Percentiles rank a stretch among this genome's conserved stretches.
Conservation (phyloP, 345 rosid genomes). For the Eucalyptus rudis region DNA sequence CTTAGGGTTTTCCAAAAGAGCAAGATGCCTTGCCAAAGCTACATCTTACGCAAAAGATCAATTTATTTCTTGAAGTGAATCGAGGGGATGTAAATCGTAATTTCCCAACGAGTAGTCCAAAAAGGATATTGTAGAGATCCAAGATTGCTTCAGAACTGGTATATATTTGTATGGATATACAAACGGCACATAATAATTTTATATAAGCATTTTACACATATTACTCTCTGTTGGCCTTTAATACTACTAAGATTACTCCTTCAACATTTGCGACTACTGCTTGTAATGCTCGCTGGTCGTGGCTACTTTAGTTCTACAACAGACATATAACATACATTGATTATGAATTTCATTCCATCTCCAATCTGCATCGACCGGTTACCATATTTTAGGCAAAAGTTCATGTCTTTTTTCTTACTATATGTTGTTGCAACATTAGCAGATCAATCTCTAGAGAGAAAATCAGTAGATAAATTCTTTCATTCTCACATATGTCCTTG, state of each 20-base stretch:
- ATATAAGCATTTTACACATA: background rate
- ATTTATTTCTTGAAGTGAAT: background rate
- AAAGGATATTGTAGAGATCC: background rate
- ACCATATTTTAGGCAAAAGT: background rate
- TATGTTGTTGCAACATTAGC: background rate
- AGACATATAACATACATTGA: background rate
- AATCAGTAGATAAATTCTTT: slow-evolving; percentile 5
- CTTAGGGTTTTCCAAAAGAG: background rate
- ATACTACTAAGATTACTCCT: background rate
- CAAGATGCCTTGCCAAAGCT: background rate
- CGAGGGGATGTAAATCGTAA: background rate
- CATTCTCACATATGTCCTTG: slow-evolving; percentile 21
- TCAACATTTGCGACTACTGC: background rate
- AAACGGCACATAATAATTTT: background rate
- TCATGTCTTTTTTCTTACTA: background rate
- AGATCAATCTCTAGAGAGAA: background rate
- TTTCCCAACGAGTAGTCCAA: background rate
- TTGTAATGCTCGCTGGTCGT: background rate
- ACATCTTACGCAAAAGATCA: background rate
- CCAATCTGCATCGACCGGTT: background rate
- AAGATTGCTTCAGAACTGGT: background rate
- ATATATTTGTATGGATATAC: background rate
- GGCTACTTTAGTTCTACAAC: background rate
- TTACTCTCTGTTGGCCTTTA: background rate
- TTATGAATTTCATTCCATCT: background rate